These are phyloP conservation scores for Fonsecaea monophora DNA, from an alignment of 2,329 filamentous ascomycete genomes.

Conservation along the genomic window DNA sequence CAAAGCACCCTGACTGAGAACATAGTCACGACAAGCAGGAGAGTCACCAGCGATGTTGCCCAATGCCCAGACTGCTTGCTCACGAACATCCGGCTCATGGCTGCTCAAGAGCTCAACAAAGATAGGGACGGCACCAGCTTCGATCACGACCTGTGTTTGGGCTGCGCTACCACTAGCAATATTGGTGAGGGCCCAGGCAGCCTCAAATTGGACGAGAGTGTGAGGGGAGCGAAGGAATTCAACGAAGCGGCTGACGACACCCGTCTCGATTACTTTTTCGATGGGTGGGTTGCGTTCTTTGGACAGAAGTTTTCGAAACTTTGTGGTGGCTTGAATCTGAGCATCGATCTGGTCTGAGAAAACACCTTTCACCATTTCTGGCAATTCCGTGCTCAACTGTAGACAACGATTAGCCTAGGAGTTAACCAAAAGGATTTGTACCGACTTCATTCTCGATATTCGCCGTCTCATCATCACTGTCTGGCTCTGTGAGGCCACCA, in stretches of 20 bases:
- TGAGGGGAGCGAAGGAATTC: slow-evolving; percentile 98
- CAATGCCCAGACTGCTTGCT: slow-evolving; percentile 97
- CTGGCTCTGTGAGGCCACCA: slow-evolving; percentile 77
- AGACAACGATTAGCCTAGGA: slow-evolving; percentile 27
- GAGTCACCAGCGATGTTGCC: slow-evolving; percentile 99
- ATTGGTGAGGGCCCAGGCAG: slow-evolving; percentile 98
- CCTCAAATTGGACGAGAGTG: slow-evolving; percentile 98
- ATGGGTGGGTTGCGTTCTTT: slow-evolving; percentile 99
- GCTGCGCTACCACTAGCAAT: slow-evolving; percentile 96
- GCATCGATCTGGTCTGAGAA: slow-evolving; percentile 99
- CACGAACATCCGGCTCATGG: slow-evolving; percentile 95
- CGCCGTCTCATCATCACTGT: slow-evolving; percentile 92
- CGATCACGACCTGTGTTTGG: slow-evolving; percentile 98
- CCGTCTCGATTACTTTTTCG: slow-evolving; percentile 98
- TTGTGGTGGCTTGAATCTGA: slow-evolving; percentile 96
- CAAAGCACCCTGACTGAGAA: slow-evolving; percentile 87
- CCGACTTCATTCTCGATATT: slow-evolving; percentile 96
- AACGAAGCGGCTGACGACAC: slow-evolving; percentile 95
- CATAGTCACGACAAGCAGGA: slow-evolving; percentile 95
- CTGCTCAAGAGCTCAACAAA: slow-evolving; percentile 96
- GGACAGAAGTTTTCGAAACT: slow-evolving; percentile 96
- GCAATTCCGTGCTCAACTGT: slow-evolving; percentile 95
- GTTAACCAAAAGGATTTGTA: slow-evolving; percentile 63
- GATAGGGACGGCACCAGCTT: slow-evolving; percentile 96
- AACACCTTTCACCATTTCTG: slow-evolving; percentile 96